phyloP scores from a whole-genome alignment of 441 rosid species.

The Erodium texanum region DNA sequence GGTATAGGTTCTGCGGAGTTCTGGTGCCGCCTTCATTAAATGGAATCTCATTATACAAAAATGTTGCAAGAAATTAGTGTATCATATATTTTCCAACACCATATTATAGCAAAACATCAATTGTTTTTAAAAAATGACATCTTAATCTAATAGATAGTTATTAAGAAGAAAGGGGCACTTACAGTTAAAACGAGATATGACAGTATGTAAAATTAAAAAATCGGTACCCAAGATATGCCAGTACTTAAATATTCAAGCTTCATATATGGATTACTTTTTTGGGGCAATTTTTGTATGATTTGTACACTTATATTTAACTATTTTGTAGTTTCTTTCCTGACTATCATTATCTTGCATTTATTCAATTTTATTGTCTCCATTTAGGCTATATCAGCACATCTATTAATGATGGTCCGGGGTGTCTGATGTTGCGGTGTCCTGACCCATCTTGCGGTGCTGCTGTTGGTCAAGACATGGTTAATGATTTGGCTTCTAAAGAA shows the following conservation, averaged over 20 bases:
- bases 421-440: slow-evolving; percentile 80
- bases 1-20: too few species aligned
- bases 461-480: slow-evolving; percentile 68
- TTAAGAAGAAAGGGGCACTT: too few species aligned
- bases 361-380: slow-evolving; percentile 14
- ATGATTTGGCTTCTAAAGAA: slow-evolving; percentile 47
- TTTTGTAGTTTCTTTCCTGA: neutral
- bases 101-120: too few species aligned
- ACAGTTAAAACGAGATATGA: too few species aligned
- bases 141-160: too few species aligned
- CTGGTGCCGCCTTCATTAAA: too few species aligned
- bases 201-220: neutral
- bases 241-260: neutral
- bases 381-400: slow-evolving; percentile 65
- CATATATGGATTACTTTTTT: too few species aligned
- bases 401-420: slow-evolving; percentile 88
- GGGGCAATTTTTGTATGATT: neutral
- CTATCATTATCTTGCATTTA: slow-evolving; percentile 8
- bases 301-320: neutral
- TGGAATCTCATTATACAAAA: too few species aligned
- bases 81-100: too few species aligned
- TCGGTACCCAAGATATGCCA: neutral
- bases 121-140: too few species aligned
- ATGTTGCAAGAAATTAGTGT: too few species aligned
- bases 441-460: slow-evolving; percentile 77